phyloP scores from a whole-genome alignment of 768 basidiomycete species.

The Mycena leptocephala region DNA sequence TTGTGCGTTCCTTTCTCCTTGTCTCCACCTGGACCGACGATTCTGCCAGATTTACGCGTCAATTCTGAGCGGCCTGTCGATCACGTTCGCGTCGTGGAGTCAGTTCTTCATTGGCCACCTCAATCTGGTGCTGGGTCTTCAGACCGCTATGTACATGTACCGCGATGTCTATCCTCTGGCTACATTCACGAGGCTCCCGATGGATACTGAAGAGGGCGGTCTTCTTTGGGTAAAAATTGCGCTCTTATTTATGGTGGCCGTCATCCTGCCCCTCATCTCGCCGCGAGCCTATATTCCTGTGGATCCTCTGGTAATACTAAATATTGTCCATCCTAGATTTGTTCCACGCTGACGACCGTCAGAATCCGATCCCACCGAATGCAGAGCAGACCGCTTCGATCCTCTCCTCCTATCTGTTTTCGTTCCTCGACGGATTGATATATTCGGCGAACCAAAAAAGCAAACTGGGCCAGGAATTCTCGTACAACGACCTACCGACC shows the following conservation, averaged over 20 bases:
- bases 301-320: not conserved
- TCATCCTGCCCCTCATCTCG: not conserved
- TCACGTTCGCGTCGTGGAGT: not conserved
- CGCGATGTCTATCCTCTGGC: constrained; percentile 26
- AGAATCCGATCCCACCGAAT: not conserved
- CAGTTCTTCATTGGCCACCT: constrained; percentile 12
- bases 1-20: not conserved
- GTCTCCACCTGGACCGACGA: not conserved
- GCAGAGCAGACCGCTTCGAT: not conserved
- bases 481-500: not conserved
- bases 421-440: not conserved
- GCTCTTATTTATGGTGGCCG: constrained; percentile 38
- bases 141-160: constrained; percentile 61
- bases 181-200: constrained; percentile 39
- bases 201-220: constrained; percentile 54
- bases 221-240: constrained; percentile 60
- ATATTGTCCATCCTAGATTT: too few species aligned
- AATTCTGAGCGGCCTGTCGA: not conserved
- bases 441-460: not conserved
- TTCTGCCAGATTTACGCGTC: constrained; percentile 1
- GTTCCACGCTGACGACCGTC: not conserved
- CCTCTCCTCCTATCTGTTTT: not conserved
- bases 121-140: constrained; percentile 34
- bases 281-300: not conserved
- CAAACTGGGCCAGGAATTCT: not conserved